These are phyloP conservation scores for Lichtheimia corymbifera DNA, from an alignment of 371 early-diverging fungal species.

Conservation along the genomic window DNA sequence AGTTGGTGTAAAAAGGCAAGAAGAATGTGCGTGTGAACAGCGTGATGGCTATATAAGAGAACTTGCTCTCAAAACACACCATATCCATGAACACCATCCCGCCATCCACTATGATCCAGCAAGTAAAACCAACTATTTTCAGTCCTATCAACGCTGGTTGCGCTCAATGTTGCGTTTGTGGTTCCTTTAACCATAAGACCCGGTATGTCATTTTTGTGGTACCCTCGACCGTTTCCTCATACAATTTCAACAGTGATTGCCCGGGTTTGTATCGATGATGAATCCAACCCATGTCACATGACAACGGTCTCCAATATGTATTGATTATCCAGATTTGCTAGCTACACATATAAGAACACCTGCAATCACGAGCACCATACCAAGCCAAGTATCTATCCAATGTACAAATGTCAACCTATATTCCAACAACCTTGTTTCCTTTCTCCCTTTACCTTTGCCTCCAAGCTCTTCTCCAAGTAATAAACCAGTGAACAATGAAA, in stretches of 20 bases:
- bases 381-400: constrained; percentile 14
- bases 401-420: too few relatives aligned
- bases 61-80: too few relatives aligned
- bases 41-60: too few relatives aligned
- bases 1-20: too few relatives aligned
- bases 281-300: neutral
- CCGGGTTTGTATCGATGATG: neutral
- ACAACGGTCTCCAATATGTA: neutral
- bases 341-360: constrained; percentile 10
- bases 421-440: too few relatives aligned
- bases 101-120: too few relatives aligned
- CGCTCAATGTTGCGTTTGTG: neutral
- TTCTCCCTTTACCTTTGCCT: constrained; percentile 44
- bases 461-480: constrained; percentile 74
- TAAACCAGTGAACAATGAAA: constrained; percentile 81
- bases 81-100: too few relatives aligned
- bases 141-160: neutral
- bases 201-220: neutral
- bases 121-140: too few relatives aligned
- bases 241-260: neutral
- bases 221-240: too few relatives aligned
- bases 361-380: constrained; percentile 6
- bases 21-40: too few relatives aligned
- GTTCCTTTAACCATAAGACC: neutral
- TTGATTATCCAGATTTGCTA: constrained; percentile 7